Base-by-base conservation (phyloP, 768 basidiomycete species). In the Rhodosporidiobolus odoratus region DNA sequence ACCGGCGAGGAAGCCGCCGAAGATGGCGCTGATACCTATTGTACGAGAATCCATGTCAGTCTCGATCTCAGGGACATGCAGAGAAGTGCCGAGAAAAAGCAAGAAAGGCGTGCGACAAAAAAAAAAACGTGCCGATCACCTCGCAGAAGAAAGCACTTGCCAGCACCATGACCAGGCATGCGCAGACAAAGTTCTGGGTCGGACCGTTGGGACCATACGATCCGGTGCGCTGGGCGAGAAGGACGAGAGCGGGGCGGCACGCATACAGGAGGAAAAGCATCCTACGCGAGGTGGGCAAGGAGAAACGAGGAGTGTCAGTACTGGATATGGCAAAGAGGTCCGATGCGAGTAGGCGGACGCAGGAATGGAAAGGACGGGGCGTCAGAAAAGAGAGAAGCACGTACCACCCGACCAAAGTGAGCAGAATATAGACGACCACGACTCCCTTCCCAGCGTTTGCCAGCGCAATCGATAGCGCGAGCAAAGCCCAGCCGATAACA, bases 61-160 rank as follows among this genome's bases (percentile, higher is more conserved):
- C n/a, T 43, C 43, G 43, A 12, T 21, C 43, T 43, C n/a, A n/a
- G 48, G 21, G 48, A 25, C 27, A 53, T 8, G 52, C 27, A 19
- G 30, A 41, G 19, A 37, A 19, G 16, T 41, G 43, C 32, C 21
- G 50, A 35, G 23, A 30, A 34, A 21, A n/a, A 48, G 19, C 4
- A 59, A 35, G 7, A 50, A 50, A 23, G 59, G 70, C 64, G 30
- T 62, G 57, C 63, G 68, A 25, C 72, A 70, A 54, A 75, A 88
- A 72, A 89, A 87, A 86, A 41, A 89, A n/a, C n/a, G n/a, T 85
- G 40, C 89, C 91, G 69, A 93, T 92, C 74, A 91, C 85, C 78
- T 91, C 90, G 12, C 91, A 92, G 81, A 89, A 88, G 80, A 91
- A 92, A 0, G 89, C 89, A 4, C 87, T 88, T 21, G 82, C 78